Percentiles rank a stretch among this genome's conserved stretches.
These are phyloP conservation scores for Astragalus glycyphyllos DNA, from an alignment of 306 rosid genomes.

Conservation along the genomic window DNA sequence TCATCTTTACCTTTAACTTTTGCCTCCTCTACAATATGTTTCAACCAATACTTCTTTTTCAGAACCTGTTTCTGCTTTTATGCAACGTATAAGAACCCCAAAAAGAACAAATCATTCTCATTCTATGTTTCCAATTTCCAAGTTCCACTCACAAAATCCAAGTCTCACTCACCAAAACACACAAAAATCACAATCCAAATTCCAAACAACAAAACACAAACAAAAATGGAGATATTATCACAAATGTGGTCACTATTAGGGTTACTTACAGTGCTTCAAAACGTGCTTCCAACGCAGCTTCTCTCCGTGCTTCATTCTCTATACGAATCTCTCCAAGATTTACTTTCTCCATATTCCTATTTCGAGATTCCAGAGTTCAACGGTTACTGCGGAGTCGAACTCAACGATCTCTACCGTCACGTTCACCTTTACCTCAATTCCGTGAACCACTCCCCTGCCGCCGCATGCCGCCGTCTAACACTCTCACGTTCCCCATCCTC, in stretches of 20 bases:
- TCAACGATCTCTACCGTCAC: slow-evolving; percentile 85
- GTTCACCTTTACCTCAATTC: slow-evolving; percentile 82
- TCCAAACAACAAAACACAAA: neutral
- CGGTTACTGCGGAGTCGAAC: slow-evolving; percentile 86
- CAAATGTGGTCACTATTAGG: slow-evolving; percentile 91
- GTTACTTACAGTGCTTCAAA: slow-evolving; percentile 79
- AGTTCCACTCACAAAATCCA: neutral
- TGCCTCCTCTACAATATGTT: slow-evolving; percentile 39
- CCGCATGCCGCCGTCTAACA: slow-evolving; percentile 64
- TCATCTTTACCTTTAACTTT: slow-evolving; percentile 71
- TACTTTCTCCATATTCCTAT: slow-evolving; percentile 76
- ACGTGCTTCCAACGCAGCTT: slow-evolving; percentile 81
- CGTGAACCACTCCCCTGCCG: slow-evolving; percentile 51
- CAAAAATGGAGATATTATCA: slow-evolving; percentile 74
- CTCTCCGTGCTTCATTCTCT: slow-evolving; percentile 77
- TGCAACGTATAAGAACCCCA: slow-evolving; percentile 39
- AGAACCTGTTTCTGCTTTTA: slow-evolving; percentile 41
- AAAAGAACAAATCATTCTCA: slow-evolving; percentile 28
- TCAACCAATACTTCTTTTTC: slow-evolving; percentile 39
- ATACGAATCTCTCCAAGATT: slow-evolving; percentile 75
- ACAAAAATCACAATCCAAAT: neutral
- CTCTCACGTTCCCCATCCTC: slow-evolving; percentile 88
- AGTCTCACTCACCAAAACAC: neutral
- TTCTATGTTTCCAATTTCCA: slow-evolving; percentile 21
- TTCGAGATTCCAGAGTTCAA: slow-evolving; percentile 87